phyloP scores from a whole-genome alignment of 768 basidiomycete species.

The Nidularia pulvinata region DNA sequence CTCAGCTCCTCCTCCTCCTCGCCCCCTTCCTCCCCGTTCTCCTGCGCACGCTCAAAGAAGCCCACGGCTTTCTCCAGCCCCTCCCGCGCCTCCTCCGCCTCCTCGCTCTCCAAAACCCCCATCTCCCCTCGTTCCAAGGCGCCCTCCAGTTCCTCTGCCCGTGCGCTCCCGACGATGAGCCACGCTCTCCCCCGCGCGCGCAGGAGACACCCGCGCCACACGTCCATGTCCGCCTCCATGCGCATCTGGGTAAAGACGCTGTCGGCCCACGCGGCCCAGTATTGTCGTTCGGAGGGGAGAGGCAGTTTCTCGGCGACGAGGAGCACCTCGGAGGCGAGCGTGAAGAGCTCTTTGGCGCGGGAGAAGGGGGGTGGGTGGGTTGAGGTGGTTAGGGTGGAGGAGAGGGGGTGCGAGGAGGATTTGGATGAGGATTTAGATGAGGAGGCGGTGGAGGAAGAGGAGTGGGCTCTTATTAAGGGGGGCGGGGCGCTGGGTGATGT shows the following conservation, averaged over 20 bases:
- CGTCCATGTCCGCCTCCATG: constrained; percentile 53
- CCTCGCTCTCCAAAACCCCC: constrained; percentile 36
- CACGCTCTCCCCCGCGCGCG: constrained; percentile 52
- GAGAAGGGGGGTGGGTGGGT: constrained; percentile 35
- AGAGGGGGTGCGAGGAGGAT: constrained; percentile 7
- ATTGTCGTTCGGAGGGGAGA: constrained; percentile 37
- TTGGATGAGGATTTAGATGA: neutral
- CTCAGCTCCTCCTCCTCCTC: constrained; percentile 22
- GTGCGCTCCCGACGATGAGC: constrained; percentile 55
- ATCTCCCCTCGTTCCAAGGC: constrained; percentile 42
- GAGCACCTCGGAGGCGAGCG: constrained; percentile 62
- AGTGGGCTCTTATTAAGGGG: constrained; percentile 2
- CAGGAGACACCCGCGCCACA: constrained; percentile 43
- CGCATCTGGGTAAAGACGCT: constrained; percentile 63
- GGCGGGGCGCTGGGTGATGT: constrained; percentile 1
- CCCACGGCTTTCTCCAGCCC: constrained; percentile 42
- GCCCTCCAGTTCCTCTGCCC: constrained; percentile 55
- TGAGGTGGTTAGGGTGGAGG: constrained; percentile 7
- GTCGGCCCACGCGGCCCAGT: constrained; percentile 65
- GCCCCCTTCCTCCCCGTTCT: constrained; percentile 11
- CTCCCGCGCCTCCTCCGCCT: constrained; percentile 57
- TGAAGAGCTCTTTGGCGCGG: constrained; percentile 58
- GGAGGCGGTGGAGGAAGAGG: constrained; percentile 4
- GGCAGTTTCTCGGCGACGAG: constrained; percentile 58
- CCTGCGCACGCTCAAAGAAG: constrained; percentile 39